Conservation (phyloP, 1,139 yeast genomes). For the Nadsonia commutata region DNA sequence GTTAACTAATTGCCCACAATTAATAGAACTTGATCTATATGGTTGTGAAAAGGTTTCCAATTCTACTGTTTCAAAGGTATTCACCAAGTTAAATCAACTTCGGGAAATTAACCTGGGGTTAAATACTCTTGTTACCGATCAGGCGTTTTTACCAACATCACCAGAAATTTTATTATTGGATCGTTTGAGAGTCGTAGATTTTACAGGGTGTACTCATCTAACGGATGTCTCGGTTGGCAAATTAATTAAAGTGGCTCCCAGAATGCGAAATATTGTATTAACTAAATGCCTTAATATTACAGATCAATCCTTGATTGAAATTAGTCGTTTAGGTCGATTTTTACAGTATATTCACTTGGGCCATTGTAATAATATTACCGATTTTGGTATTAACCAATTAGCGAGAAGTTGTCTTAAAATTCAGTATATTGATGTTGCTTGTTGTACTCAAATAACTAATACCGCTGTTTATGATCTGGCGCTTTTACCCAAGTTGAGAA, state of each 20-base stretch:
- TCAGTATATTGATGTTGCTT: constrained; percentile 88
- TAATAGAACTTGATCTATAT: constrained; percentile 84
- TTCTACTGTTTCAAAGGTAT: constrained; percentile 42
- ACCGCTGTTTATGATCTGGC: constrained; percentile 68
- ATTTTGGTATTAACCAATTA: constrained; percentile 64
- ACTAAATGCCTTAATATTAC: constrained; percentile 85
- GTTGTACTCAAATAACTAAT: constrained; percentile 83
- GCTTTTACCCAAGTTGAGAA: constrained; percentile 60
- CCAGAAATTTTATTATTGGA: constrained; percentile 24
- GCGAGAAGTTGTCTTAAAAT: constrained; percentile 72
- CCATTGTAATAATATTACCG: constrained; percentile 84
- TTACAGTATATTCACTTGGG: constrained; percentile 87
- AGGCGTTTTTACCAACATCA: constrained; percentile 27
- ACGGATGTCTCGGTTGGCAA: constrained; percentile 69
- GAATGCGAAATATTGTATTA: constrained; percentile 71
- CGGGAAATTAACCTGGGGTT: constrained; percentile 75
- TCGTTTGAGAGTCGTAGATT: constrained; percentile 61
- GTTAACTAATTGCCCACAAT: constrained; percentile 58
- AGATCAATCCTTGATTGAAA: constrained; percentile 61
- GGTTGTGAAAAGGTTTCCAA: constrained; percentile 68
- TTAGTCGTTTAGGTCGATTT: constrained; percentile 63
- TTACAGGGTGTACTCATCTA: constrained; percentile 70
- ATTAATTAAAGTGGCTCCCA: constrained; percentile 65
- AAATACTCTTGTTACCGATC: constrained; percentile 57
- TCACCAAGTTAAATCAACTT: constrained; percentile 49